Evolutionary conservation across 768 basidiomycete species (phyloP).

Genomic region (Phanerodontia chrysosporium): DNA sequence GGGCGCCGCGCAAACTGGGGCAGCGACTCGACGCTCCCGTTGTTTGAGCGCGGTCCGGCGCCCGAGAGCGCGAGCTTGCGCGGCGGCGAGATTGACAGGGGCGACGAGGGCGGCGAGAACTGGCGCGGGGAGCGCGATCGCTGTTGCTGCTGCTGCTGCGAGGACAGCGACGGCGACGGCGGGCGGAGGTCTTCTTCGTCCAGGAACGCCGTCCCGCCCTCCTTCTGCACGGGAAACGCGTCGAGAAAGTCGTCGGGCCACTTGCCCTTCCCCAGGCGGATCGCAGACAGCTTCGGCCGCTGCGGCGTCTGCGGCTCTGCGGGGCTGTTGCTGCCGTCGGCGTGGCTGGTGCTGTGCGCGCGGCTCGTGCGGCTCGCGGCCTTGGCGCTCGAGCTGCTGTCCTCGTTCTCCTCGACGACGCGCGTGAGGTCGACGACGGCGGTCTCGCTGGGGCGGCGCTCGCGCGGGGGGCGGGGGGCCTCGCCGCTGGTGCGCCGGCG

Average conservation of each 20-base stretch:
- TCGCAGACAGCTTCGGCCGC: conserved; percentile 24
- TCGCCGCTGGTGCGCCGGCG: conserved; percentile 35
- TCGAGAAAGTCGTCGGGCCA: conserved; percentile 82
- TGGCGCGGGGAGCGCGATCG: conserved; percentile 21
- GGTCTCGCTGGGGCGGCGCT: conserved; percentile 62
- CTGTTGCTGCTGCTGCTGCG: conserved; percentile 37
- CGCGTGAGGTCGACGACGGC: conserved; percentile 57
- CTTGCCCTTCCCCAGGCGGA: conserved; percentile 72
- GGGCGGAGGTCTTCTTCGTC: conserved; percentile 18
- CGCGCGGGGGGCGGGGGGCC: conserved; percentile 33
- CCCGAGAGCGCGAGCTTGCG: conserved; percentile 32
- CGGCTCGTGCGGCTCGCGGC: conserved; percentile 25
- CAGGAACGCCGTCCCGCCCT: conserved; percentile 13
- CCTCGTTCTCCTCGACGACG: conserved; percentile 65
- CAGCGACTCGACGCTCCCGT: conserved; percentile 40
- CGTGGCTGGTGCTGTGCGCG: conserved; percentile 28
- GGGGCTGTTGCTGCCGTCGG: conserved; percentile 30
- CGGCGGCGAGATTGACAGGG: conserved; percentile 43
- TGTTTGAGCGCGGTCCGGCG: conserved; percentile 38
- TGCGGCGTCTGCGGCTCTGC: conserved; percentile 18
- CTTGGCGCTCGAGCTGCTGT: conserved; percentile 37
- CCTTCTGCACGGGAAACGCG: conserved; percentile 36
- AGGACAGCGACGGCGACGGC: conserved; percentile 23
- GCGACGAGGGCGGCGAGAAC: neutral
- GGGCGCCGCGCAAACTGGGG: conserved; percentile 53